A percentile compares a stretch with the other conserved stretches of the same genome.
phyloP scores from a whole-genome alignment of 2,329 filamentous ascomycete genomes.

The Alternaria solani region DNA sequence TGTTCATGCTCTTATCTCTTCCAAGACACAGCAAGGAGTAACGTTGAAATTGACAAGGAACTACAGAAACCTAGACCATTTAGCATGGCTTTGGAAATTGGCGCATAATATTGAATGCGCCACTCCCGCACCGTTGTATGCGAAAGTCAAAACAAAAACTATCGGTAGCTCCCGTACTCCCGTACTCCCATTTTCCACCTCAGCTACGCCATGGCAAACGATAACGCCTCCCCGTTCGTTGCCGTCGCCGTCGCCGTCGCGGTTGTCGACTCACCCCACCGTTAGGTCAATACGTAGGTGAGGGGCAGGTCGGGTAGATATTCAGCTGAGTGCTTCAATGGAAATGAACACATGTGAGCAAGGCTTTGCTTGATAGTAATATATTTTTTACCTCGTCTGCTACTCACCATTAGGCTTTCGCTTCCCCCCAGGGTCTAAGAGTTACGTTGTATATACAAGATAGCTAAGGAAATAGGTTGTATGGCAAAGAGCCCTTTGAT shows the following conservation, averaged over 20 bases:
- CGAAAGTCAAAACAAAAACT: neutral
- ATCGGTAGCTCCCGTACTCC: neutral
- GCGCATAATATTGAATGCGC: neutral
- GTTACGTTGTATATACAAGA: neutral
- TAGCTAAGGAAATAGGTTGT: neutral
- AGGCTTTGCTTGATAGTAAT: neutral
- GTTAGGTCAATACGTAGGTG: neutral
- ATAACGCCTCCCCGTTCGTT: slow-evolving; percentile 1
- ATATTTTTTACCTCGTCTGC: neutral
- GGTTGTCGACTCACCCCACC: neutral
- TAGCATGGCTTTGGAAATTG: neutral
- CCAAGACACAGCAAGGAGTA: neutral
- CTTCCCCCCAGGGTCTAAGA: neutral
- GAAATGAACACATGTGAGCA: neutral
- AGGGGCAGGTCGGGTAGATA: neutral
- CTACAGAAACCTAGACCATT: neutral
- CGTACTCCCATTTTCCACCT: neutral
- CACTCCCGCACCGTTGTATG: neutral
- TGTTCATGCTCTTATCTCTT: neutral
- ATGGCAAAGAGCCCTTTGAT: slow-evolving; percentile 1
- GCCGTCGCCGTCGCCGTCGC: too few species aligned
- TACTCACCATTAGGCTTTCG: slow-evolving; percentile 1
- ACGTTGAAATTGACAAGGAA: neutral
- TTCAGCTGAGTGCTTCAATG: neutral
- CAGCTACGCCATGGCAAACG: neutral